These are phyloP conservation scores for Cercospora sp. DNA, from an alignment of 2,329 filamentous ascomycete species.

Conservation along the genomic window DNA sequence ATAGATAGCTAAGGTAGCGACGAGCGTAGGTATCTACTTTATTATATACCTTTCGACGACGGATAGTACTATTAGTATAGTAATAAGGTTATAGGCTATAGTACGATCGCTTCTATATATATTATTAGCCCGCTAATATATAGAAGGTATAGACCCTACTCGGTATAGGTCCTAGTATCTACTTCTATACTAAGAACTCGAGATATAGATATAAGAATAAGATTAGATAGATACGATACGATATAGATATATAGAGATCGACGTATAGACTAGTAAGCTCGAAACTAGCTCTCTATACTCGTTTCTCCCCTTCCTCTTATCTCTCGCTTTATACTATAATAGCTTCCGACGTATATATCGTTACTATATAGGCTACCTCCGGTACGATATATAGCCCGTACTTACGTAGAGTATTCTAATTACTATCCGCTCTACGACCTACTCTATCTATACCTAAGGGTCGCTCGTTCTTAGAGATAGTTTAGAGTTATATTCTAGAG, in stretches of 20 bases:
- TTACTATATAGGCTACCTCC: neutral
- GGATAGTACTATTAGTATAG: neutral
- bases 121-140: neutral
- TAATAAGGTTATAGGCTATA: neutral
- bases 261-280: too few species aligned
- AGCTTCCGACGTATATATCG: neutral
- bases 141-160: neutral
- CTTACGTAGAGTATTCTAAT: neutral
- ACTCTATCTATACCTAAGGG: too few species aligned
- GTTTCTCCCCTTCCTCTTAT: neutral
- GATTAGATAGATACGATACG: too few species aligned
- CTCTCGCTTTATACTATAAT: neutral
- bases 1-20: neutral
- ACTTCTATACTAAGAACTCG: neutral
- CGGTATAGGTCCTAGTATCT: neutral
- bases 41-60: neutral
- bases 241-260: too few species aligned
- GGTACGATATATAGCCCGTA: neutral
- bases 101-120: neutral
- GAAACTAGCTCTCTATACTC: neutral
- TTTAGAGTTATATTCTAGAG: too few species aligned
- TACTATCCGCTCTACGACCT: too few species aligned
- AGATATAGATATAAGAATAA: too few species aligned
- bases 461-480: too few species aligned
- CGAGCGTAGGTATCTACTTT: neutral